Conservation (phyloP, 2,329 filamentous ascomycete species). For the Stagonosporopsis vannaccii region DNA sequence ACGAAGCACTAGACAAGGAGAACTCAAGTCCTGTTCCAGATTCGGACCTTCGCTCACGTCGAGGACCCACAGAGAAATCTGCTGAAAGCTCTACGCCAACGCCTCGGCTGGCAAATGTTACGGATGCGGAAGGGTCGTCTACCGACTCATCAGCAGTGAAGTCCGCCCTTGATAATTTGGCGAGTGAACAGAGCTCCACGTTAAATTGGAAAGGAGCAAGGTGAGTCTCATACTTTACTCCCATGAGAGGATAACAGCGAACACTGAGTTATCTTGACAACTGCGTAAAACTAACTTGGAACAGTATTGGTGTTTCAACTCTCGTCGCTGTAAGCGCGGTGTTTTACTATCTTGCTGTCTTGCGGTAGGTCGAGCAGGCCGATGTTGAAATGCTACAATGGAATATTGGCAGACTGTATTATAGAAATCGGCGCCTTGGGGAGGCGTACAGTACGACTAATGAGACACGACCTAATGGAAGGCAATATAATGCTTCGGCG, state of each 20-base stretch:
- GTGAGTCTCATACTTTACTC: constrained; percentile 19
- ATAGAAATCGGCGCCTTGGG: neutral
- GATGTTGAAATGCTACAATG: neutral
- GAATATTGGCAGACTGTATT: constrained; percentile 5
- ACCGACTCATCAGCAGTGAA: constrained; percentile 1
- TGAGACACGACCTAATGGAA: constrained; percentile 2
- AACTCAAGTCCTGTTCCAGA: constrained; percentile 8
- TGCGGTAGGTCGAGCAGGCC: neutral
- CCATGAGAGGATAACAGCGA: neutral
- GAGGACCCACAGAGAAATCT: constrained; percentile 11
- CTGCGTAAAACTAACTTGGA: neutral
- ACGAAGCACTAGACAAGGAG: constrained; percentile 1
- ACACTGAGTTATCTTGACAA: too few species aligned
- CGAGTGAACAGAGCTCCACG: constrained; percentile 15
- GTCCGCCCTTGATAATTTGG: constrained; percentile 2
- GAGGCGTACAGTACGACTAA: constrained; percentile 2
- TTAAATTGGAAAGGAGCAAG: constrained; percentile 32
- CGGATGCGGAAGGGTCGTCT: constrained; percentile 3
- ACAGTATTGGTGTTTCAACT: constrained; percentile 11
- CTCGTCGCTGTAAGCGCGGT: constrained; percentile 8
- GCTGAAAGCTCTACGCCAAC: constrained; percentile 1
- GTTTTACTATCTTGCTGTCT: constrained; percentile 4
- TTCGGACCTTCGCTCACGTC: constrained; percentile 26
- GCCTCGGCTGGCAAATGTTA: neutral
- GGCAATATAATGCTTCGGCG: constrained; percentile 5